Evolutionary conservation across 257 asterid species (phyloP).

Genomic region (Oldenlandia corymbosa): DNA sequence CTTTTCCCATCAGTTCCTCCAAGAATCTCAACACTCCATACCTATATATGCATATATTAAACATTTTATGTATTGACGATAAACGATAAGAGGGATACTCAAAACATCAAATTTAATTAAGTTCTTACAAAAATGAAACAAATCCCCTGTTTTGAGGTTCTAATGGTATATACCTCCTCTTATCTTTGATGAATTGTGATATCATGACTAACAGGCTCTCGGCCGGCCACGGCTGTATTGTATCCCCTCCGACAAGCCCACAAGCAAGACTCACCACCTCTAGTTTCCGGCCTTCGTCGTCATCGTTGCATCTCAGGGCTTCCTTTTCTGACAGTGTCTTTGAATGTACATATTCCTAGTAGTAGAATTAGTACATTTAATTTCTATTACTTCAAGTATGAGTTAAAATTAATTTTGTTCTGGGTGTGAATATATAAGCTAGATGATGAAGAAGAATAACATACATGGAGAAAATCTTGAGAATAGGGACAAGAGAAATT

Average conservation of each 20-base stretch:
- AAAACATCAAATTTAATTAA: no score
- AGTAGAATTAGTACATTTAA: no score
- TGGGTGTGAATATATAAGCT: no score
- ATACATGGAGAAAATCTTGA: slow-evolving; percentile 11
- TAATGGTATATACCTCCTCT: not conserved
- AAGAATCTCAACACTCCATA: slow-evolving; percentile 43
- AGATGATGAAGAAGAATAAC: not conserved
- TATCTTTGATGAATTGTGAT: slow-evolving; percentile 26
- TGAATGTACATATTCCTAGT: slow-evolving; percentile 47
- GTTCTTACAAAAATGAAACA: no score
- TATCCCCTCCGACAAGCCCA: slow-evolving; percentile 64
- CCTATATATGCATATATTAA: no score
- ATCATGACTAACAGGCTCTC: slow-evolving; percentile 21
- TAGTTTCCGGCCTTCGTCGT: slow-evolving; percentile 31
- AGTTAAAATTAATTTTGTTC: no score
- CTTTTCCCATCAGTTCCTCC: slow-evolving; percentile 47
- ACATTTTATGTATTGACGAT: no score
- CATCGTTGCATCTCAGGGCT: slow-evolving; percentile 37
- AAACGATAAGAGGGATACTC: no score
- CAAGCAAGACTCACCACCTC: slow-evolving; percentile 48
- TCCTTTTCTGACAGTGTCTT: slow-evolving; percentile 52
- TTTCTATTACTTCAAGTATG: no score
- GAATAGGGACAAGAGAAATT: slow-evolving; percentile 5
- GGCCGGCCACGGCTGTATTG: slow-evolving; percentile 26
- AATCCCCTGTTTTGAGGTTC: no score